A percentile compares a stretch with the other conserved stretches of the same genome.
phyloP scores from a whole-genome alignment of 2,329 filamentous ascomycete genomes.

The Helicocarpus griseus region DNA sequence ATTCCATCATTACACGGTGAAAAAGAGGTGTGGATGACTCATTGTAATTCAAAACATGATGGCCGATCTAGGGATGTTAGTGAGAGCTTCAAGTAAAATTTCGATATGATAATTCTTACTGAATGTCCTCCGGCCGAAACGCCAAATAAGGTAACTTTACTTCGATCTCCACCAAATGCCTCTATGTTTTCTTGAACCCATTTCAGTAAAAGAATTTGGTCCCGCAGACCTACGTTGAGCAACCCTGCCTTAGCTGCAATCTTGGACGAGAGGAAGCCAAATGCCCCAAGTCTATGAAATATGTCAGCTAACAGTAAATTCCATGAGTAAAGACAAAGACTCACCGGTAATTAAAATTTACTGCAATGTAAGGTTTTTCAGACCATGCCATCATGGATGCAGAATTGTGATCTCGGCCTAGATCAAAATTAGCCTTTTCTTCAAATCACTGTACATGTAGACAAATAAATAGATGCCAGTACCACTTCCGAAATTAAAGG shows the following conservation, averaged over 20 bases:
- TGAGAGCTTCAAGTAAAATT: not conserved
- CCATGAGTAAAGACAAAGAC: not conserved
- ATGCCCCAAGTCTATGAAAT: constrained; percentile 26
- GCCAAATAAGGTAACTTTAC: constrained; percentile 30
- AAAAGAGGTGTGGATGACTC: constrained; percentile 27
- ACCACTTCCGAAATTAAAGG: constrained; percentile 25
- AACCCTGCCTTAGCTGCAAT: constrained; percentile 45
- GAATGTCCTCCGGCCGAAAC: constrained; percentile 43
- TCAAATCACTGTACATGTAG: not conserved
- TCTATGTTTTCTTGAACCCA: constrained; percentile 23
- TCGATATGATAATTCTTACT: constrained; percentile 24
- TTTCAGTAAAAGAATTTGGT: constrained; percentile 27
- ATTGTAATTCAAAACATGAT: constrained; percentile 50
- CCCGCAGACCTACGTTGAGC: constrained; percentile 33
- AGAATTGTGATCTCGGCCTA: constrained; percentile 45
- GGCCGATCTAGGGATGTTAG: constrained; percentile 46
- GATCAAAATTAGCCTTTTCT: not conserved
- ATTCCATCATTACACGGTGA: constrained; percentile 39
- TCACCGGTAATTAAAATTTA: constrained; percentile 36
- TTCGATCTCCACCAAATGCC: constrained; percentile 20
- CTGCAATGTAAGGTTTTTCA: constrained; percentile 33
- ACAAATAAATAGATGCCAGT: not conserved
- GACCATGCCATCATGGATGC: constrained; percentile 51
- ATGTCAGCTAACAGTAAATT: not conserved
- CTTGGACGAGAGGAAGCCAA: constrained; percentile 59